Conservation (phyloP, 2,329 filamentous ascomycete genomes). For the Colletotrichum somersetense region DNA sequence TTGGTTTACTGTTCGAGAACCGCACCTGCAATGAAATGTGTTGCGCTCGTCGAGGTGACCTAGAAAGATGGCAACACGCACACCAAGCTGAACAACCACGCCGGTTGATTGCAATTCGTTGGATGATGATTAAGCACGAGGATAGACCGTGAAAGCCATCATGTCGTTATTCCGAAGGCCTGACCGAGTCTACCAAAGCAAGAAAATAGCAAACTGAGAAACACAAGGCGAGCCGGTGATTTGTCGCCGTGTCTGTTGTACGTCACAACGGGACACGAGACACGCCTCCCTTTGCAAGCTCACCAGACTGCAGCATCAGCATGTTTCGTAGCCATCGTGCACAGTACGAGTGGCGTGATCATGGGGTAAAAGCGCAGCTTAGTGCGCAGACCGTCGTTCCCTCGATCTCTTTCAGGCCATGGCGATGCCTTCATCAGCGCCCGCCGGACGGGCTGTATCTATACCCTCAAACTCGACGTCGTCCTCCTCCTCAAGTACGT, state of each 20-base stretch:
- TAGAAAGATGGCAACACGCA: not conserved
- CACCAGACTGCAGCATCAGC: not conserved
- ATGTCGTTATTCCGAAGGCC: conserved; percentile 33
- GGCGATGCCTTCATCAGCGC: conserved; percentile 34
- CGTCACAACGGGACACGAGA: not conserved
- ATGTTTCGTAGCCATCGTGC: not conserved
- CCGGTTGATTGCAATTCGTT: not conserved
- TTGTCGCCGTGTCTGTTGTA: not conserved
- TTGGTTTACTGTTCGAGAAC: not conserved
- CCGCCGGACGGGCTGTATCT: conserved; percentile 47
- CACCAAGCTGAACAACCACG: not conserved
- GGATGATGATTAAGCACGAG: not conserved
- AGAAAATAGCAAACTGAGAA: conserved; percentile 10
- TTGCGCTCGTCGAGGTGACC: not conserved
- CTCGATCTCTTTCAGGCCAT: conserved; percentile 15
- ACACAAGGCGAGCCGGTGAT: not conserved
- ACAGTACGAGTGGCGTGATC: not conserved
- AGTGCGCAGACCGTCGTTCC: not conserved
- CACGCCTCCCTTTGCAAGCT: not conserved
- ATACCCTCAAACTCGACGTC: conserved; percentile 57
- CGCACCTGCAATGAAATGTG: not conserved
- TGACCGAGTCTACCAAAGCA: conserved; percentile 23
- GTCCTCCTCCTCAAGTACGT: conserved; percentile 69
- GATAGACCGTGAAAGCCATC: conserved; percentile 30
- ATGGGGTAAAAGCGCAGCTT: not conserved